Percentiles rank a stretch among this genome's conserved stretches.
These are phyloP conservation scores for Platanus orientalis DNA, from an alignment of 164 flowering plant species.

Conservation along the genomic window DNA sequence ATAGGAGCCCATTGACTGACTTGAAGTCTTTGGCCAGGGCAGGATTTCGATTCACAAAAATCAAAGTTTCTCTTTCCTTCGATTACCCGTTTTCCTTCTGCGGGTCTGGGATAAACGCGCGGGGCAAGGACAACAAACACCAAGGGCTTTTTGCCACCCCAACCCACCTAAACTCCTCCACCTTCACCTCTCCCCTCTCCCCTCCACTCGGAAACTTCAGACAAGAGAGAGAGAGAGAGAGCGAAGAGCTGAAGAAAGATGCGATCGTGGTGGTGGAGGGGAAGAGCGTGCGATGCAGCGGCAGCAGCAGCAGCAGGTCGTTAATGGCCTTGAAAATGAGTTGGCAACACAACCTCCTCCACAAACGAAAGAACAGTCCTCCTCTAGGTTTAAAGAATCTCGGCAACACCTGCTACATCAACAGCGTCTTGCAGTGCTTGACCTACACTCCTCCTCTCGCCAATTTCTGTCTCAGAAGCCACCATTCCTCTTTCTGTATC, in stretches of 20 bases:
- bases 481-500: constrained; percentile 58
- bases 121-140: background rate
- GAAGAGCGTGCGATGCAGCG: constrained; percentile 15
- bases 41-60: too few species aligned
- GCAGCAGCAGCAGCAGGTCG: constrained; percentile 17
- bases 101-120: too few species aligned
- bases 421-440: constrained; percentile 96
- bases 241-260: constrained; percentile 9
- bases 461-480: constrained; percentile 67
- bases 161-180: background rate
- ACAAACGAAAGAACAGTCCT: constrained; percentile 45
- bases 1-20: too few species aligned
- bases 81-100: too few species aligned
- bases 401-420: constrained; percentile 92
- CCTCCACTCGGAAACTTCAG: background rate
- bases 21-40: too few species aligned
- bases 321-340: constrained; percentile 77
- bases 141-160: background rate
- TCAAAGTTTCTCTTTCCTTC: too few species aligned
- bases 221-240: background rate
- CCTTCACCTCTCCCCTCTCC: background rate
- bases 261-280: constrained; percentile 25
- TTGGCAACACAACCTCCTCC: constrained; percentile 60
- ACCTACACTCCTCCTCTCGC: constrained; percentile 99
- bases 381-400: constrained; percentile 84